phyloP scores from a whole-genome alignment of 345 rosid genomes.

The Iberis pinnata region DNA sequence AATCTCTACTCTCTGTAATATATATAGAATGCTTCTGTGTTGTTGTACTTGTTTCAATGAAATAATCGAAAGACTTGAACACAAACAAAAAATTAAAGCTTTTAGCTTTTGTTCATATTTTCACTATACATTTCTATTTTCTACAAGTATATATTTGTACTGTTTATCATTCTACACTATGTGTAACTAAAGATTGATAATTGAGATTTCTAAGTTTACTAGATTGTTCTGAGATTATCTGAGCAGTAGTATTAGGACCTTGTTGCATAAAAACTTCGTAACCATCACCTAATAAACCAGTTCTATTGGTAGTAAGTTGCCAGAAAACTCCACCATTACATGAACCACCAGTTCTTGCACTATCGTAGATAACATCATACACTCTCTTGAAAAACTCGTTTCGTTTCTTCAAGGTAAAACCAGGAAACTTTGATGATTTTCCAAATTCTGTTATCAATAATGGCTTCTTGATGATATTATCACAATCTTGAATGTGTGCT shows the following conservation, averaged over 20 bases:
- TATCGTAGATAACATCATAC: conserved; percentile 38
- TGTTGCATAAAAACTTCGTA: conserved; percentile 50
- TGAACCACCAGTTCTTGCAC: conserved; percentile 41
- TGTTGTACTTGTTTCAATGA: neutral
- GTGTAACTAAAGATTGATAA: conserved; percentile 17
- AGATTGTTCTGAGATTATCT: conserved; percentile 49
- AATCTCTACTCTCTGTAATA: conserved; percentile 9
- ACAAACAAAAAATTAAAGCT: neutral
- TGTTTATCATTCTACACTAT: conserved; percentile 25
- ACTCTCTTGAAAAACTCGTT: conserved; percentile 40
- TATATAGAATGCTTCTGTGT: neutral
- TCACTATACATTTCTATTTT: neutral
- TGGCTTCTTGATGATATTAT: conserved; percentile 43
- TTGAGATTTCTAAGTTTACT: conserved; percentile 29
- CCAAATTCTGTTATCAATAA: conserved; percentile 58
- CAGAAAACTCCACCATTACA: conserved; percentile 61
- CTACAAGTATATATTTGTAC: conserved; percentile 1
- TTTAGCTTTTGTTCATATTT: neutral
- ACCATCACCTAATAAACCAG: conserved; percentile 46
- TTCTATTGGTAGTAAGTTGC: conserved; percentile 51
- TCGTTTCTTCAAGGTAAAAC: conserved; percentile 44
- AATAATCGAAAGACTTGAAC: neutral
- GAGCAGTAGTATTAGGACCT: conserved; percentile 52
- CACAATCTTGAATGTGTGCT: conserved; percentile 43
- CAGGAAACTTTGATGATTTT: conserved; percentile 39